A percentile compares a stretch with the other conserved stretches of the same genome.
phyloP scores from a whole-genome alignment of 1,284 basidiomycete species.

The Boletus austroedulis region DNA sequence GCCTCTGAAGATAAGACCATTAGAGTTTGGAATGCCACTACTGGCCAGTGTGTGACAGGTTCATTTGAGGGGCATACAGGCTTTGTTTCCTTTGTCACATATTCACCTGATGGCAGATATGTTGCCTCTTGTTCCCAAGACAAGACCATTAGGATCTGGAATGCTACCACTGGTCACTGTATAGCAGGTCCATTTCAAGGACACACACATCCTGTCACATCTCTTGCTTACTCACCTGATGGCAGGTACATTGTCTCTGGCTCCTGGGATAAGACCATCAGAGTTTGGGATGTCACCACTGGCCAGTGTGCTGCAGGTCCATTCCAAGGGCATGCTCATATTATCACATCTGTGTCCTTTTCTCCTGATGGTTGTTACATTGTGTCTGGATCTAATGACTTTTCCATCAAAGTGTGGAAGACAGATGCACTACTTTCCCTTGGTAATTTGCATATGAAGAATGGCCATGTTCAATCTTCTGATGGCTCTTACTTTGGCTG shows the following conservation, averaged over 20 bases:
- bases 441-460: neutral
- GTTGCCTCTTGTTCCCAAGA: neutral
- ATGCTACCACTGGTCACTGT: neutral
- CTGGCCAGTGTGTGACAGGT: neutral
- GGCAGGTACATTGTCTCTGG: neutral
- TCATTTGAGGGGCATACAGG: neutral
- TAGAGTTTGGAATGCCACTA: no score
- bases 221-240: neutral
- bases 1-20: neutral
- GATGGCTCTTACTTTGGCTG: neutral
- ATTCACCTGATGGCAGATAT: neutral
- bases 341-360: neutral
- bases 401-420: neutral
- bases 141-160: neutral
- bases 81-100: neutral
- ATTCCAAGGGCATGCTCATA: neutral
- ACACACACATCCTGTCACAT: neutral
- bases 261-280: neutral
- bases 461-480: neutral
- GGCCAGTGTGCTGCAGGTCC: neutral
- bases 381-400: neutral
- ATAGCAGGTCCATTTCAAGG: neutral
- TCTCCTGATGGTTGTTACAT: neutral
- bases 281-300: neutral
- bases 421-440: neutral